Evolutionary conservation across 352 stramenopile species (phyloP).

Genomic region (Globisporangium okanoganense): DNA sequence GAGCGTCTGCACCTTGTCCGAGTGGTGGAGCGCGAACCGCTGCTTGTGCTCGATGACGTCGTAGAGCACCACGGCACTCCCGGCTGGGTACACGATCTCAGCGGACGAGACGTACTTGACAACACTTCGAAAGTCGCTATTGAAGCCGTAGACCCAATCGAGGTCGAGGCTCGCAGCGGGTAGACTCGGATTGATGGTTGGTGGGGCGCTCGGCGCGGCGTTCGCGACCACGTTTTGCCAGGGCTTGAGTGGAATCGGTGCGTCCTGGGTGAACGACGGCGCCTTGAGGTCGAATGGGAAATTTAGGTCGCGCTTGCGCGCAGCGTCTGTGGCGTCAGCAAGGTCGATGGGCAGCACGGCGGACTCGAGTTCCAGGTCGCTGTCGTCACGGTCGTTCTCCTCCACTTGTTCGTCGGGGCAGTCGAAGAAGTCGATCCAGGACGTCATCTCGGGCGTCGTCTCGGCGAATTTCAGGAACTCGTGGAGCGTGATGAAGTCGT

Average conservation of each 20-base stretch:
- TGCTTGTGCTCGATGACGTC: slow-evolving; percentile 71
- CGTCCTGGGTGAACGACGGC: slow-evolving; percentile 28
- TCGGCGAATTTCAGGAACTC: slow-evolving; percentile 78
- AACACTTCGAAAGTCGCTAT: slow-evolving; percentile 55
- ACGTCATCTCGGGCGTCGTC: slow-evolving; percentile 77
- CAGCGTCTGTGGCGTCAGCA: slow-evolving; percentile 2
- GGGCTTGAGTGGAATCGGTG: slow-evolving; percentile 28
- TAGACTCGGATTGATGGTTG: slow-evolving; percentile 41
- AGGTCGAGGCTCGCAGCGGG: slow-evolving; percentile 61
- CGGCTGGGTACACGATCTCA: slow-evolving; percentile 63
- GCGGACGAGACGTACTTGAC: slow-evolving; percentile 60
- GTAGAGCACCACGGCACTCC: slow-evolving; percentile 61
- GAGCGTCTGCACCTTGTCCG: slow-evolving; percentile 53
- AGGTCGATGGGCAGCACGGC: slow-evolving; percentile 4
- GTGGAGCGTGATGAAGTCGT: slow-evolving; percentile 60
- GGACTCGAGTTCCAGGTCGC: slow-evolving; percentile 43
- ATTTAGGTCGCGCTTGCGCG: slow-evolving; percentile 42
- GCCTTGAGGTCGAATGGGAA: slow-evolving; percentile 43
- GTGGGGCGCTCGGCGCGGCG: slow-evolving; percentile 48
- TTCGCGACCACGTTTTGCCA: slow-evolving; percentile 69
- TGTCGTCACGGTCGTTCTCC: slow-evolving; percentile 53
- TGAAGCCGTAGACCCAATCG: slow-evolving; percentile 81
- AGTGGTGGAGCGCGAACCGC: slow-evolving; percentile 58
- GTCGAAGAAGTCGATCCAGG: slow-evolving; percentile 84
- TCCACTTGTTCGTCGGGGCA: slow-evolving; percentile 45